Evolutionary conservation across 805 yeast species (phyloP).

Genomic region (Isabelozyma gotoi): DNA sequence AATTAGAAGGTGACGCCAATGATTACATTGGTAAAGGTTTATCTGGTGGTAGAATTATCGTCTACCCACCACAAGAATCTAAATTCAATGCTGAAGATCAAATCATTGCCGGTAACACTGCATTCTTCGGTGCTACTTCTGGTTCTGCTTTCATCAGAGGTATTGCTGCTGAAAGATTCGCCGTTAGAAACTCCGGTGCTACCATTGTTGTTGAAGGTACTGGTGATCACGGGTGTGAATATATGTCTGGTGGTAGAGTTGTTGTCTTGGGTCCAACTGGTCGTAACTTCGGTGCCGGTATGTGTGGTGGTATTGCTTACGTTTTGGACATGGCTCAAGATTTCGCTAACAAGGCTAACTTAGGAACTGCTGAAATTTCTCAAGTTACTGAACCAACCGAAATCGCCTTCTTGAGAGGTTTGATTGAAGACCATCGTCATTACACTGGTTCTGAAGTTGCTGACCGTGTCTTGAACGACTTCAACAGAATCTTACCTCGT

Average conservation of each 20-base stretch:
- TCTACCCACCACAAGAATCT: slow-evolving; percentile 86
- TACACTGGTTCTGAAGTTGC: slow-evolving; percentile 93
- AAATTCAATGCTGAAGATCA: slow-evolving; percentile 92
- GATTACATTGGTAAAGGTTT: slow-evolving; percentile 98
- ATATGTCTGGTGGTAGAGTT: slow-evolving; percentile 99
- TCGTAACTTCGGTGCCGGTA: slow-evolving; percentile 94
- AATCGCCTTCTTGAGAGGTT: slow-evolving; percentile 89
- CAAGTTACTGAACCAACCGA: slow-evolving; percentile 82
- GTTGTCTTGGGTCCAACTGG: slow-evolving; percentile 91
- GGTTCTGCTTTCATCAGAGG: slow-evolving; percentile 95
- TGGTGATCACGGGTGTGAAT: slow-evolving; percentile 99
- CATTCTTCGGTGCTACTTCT: slow-evolving; percentile 96
- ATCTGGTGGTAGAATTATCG: slow-evolving; percentile 90
- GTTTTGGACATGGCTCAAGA: slow-evolving; percentile 95
- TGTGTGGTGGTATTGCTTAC: slow-evolving; percentile 99
- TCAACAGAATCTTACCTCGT: slow-evolving; percentile 82
- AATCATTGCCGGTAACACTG: slow-evolving; percentile 94
- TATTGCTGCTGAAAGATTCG: slow-evolving; percentile 97
- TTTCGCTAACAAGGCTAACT: slow-evolving; percentile 75
- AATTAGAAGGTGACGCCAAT: slow-evolving; percentile 95
- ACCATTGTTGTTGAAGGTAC: slow-evolving; percentile 94
- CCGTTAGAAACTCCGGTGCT: slow-evolving; percentile 98
- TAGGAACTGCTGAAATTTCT: slow-evolving; percentile 77
- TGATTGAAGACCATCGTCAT: slow-evolving; percentile 93
- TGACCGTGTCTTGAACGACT: slow-evolving; percentile 74